phyloP scores from a whole-genome alignment of 1,284 basidiomycete genomes.

The Inonotus hispidus region DNA sequence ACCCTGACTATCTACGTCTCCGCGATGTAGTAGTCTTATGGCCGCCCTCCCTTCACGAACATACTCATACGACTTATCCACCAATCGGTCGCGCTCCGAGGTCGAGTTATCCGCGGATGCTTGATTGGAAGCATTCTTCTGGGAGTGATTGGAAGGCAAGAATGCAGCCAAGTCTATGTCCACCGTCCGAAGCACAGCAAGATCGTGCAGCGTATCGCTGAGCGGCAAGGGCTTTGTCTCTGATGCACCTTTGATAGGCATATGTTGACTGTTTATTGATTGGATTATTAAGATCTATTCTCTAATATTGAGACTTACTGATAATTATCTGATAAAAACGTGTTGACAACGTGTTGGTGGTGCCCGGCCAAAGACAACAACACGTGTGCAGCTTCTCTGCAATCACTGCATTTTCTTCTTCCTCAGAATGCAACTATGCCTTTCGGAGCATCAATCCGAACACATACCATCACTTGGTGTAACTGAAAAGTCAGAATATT shows the following conservation, averaged over 20 bases:
- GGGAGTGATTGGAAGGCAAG: slow-evolving; percentile 25
- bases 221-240: slow-evolving; percentile 38
- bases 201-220: slow-evolving; percentile 59
- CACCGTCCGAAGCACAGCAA: slow-evolving; percentile 61
- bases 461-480: no score
- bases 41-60: slow-evolving; percentile 46
- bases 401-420: no score
- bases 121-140: not conserved
- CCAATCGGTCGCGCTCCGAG: slow-evolving; percentile 7
- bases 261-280: not conserved
- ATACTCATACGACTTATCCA: slow-evolving; percentile 29
- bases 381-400: not conserved
- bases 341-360: not conserved
- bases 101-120: not conserved
- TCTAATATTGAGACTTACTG: not conserved
- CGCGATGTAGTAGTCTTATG: slow-evolving; percentile 48
- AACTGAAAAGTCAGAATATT: no score
- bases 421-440: no score
- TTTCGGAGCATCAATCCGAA: no score
- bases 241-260: slow-evolving; percentile 4
- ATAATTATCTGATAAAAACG: not conserved
- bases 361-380: not conserved
- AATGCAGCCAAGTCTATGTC: slow-evolving; percentile 47
- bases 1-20: slow-evolving; percentile 46
- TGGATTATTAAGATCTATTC: not conserved